Percentiles rank a stretch among this genome's conserved stretches.
Conservation (phyloP, 2,329 filamentous ascomycete genomes). For the Hypoxylon sp. region DNA sequence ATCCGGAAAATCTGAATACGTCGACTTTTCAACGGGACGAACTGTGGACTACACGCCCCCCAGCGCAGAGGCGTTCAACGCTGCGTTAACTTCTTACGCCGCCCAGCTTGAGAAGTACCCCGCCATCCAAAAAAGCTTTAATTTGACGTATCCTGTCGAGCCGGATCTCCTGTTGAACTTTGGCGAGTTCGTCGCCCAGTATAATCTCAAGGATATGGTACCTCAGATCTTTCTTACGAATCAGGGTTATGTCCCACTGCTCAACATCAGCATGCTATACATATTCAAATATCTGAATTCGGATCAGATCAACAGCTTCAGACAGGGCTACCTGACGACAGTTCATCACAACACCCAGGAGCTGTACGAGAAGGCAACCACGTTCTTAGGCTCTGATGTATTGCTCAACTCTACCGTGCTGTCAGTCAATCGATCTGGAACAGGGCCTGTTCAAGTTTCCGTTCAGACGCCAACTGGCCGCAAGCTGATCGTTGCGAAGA, state of each 20-base stretch:
- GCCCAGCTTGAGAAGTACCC: constrained; percentile 26
- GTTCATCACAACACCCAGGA: constrained; percentile 34
- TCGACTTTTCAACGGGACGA: constrained; percentile 22
- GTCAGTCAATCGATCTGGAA: background rate
- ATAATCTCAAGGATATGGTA: constrained; percentile 25
- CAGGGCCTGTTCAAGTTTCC: constrained; percentile 42
- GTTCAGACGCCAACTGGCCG: constrained; percentile 52
- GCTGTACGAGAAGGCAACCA: constrained; percentile 13
- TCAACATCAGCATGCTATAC: constrained; percentile 35
- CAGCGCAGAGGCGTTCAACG: background rate
- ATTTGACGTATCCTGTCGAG: constrained; percentile 35
- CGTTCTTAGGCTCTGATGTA: constrained; percentile 26
- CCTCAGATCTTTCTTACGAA: background rate
- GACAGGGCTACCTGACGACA: background rate
- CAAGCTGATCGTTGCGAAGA: constrained; percentile 56
- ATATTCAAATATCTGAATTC: constrained; percentile 14
- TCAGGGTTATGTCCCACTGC: background rate
- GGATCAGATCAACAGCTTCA: background rate
- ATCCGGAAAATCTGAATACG: background rate
- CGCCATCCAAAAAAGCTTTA: constrained; percentile 25
- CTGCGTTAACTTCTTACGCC: background rate
- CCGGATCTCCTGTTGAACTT: constrained; percentile 40
- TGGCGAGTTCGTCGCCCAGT: constrained; percentile 39
- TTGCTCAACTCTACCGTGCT: constrained; percentile 29
- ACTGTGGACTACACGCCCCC: background rate